Evolutionary conservation across 1,284 basidiomycete species (phyloP).

Genomic region (Puccinia coronata): DNA sequence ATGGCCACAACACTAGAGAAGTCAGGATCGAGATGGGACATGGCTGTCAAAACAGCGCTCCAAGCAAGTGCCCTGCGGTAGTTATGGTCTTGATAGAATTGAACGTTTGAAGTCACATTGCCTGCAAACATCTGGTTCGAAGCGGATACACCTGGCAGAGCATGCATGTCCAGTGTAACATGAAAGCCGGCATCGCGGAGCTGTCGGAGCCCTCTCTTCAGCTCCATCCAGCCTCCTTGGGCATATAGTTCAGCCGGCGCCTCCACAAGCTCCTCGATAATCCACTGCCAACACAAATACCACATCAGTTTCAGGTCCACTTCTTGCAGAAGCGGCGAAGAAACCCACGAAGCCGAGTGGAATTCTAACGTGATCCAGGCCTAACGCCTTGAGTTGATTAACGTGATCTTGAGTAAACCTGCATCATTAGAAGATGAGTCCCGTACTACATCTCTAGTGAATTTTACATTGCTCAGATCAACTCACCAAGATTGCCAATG

Average conservation of each 20-base stretch:
- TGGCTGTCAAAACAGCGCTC: slow-evolving; percentile 73
- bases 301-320: not conserved
- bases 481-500: slow-evolving; percentile 65
- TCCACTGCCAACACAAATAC: slow-evolving; percentile 62
- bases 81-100: slow-evolving; percentile 73
- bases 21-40: slow-evolving; percentile 69
- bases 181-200: slow-evolving; percentile 41
- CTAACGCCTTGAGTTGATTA: slow-evolving; percentile 62
- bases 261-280: slow-evolving; percentile 71
- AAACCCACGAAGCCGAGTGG: slow-evolving; percentile 67
- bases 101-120: slow-evolving; percentile 67
- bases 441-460: too few relatives aligned
- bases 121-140: slow-evolving; percentile 69
- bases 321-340: not conserved
- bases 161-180: slow-evolving; percentile 61
- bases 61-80: slow-evolving; percentile 73
- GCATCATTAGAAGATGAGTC: too few relatives aligned
- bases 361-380: slow-evolving; percentile 73
- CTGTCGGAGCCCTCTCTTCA: slow-evolving; percentile 56
- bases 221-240: slow-evolving; percentile 68
- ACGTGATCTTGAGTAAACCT: slow-evolving; percentile 73
- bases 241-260: slow-evolving; percentile 68
- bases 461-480: not conserved
- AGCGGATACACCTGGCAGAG: slow-evolving; percentile 70
- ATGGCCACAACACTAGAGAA: slow-evolving; percentile 71